These are phyloP conservation scores for Apiosordaria backusii DNA, from an alignment of 495 filamentous ascomycete species.

Conservation along the genomic window DNA sequence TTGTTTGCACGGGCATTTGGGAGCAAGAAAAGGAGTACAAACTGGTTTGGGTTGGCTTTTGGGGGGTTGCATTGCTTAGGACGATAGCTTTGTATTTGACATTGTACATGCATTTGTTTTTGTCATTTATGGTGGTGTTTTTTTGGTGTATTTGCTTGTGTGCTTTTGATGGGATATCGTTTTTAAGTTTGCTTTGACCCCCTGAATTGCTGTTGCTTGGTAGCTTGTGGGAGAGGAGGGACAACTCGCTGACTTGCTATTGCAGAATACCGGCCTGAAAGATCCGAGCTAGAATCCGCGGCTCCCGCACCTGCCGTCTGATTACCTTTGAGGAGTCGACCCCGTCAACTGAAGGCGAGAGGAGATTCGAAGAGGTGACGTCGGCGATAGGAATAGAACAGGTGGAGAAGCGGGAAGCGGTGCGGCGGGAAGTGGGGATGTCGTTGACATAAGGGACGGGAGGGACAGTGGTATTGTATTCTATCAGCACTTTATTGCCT, in stretches of 20 bases:
- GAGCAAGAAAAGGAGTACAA: neutral
- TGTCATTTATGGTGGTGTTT: neutral
- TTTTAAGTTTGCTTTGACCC: neutral
- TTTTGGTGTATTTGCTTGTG: neutral
- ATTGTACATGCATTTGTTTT: constrained; percentile 1
- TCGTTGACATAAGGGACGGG: neutral
- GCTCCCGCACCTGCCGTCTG: neutral
- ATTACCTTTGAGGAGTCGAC: too few relatives aligned
- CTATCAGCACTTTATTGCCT: too few relatives aligned
- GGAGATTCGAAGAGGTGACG: neutral
- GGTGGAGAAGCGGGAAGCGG: neutral
- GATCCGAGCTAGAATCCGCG: neutral
- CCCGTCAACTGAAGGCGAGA: neutral
- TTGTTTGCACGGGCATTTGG: neutral
- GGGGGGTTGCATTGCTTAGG: neutral
- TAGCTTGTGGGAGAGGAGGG: neutral
- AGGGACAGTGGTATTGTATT: neutral
- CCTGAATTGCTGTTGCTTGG: neutral
- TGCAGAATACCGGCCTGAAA: neutral
- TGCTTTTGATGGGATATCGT: neutral
- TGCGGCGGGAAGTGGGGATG: neutral
- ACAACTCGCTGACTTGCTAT: too few relatives aligned
- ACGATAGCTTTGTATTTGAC: neutral
- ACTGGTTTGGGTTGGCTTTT: neutral
- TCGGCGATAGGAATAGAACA: neutral